Evolutionary conservation across 1,284 basidiomycete genomes (phyloP).

Genomic region (Malassezia sympodialis): DNA sequence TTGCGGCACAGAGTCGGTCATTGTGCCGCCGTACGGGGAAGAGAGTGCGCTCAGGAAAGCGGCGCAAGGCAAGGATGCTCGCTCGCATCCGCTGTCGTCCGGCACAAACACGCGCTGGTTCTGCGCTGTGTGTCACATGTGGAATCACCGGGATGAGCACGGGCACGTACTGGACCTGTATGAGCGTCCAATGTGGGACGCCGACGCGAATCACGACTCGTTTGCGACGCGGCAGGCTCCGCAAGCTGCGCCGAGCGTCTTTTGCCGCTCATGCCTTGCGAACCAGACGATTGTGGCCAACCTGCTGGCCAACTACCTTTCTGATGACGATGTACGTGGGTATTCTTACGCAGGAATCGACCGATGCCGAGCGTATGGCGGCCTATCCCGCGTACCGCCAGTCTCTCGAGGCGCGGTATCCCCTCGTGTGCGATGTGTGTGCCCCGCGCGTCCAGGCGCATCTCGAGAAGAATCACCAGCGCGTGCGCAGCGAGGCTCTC

Average conservation of each 20-base stretch:
- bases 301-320: slow-evolving; percentile 34
- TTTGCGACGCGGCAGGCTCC: slow-evolving; percentile 1
- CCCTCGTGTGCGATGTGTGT: slow-evolving; percentile 26
- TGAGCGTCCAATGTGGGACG: slow-evolving; percentile 29
- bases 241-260: slow-evolving; percentile 7
- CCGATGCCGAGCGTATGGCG: slow-evolving; percentile 18
- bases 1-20: slow-evolving; percentile 25
- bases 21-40: slow-evolving; percentile 25
- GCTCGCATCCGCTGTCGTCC: slow-evolving; percentile 21
- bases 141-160: slow-evolving; percentile 23
- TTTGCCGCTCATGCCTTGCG: slow-evolving; percentile 38
- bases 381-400: slow-evolving; percentile 21
- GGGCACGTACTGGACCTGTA: slow-evolving; percentile 24
- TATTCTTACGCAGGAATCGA: background rate
- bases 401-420: slow-evolving; percentile 31
- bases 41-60: background rate
- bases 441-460: slow-evolving; percentile 18
- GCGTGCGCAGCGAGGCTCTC: slow-evolving; percentile 24
- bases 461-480: slow-evolving; percentile 21
- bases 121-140: slow-evolving; percentile 32
- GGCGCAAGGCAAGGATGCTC: background rate
- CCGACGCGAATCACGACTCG: slow-evolving; percentile 18
- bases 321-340: slow-evolving; percentile 22
- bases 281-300: slow-evolving; percentile 36
- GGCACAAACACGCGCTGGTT: slow-evolving; percentile 33